Evolutionary conservation across 371 early-diverging fungal species (phyloP).

Genomic region (Rhizopus stolonifer): DNA sequence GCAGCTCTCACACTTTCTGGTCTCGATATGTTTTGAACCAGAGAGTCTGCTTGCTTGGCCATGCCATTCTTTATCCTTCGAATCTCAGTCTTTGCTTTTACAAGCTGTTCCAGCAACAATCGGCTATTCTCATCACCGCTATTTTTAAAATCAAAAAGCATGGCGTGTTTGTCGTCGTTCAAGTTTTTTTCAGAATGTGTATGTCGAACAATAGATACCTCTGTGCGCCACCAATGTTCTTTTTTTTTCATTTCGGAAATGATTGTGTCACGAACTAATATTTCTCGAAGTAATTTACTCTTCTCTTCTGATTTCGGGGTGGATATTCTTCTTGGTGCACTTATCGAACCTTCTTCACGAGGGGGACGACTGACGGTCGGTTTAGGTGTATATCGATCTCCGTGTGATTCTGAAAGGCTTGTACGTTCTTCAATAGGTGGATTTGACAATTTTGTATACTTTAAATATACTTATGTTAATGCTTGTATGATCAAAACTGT

Average conservation of each 20-base stretch:
- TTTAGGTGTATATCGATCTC: neutral
- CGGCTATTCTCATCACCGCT: conserved; percentile 19
- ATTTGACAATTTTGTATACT: too few species aligned
- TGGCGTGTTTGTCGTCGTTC: neutral
- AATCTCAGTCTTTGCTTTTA: conserved; percentile 40
- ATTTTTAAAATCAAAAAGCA: conserved; percentile 6
- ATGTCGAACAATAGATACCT: conserved; percentile 30
- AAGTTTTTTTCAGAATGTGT: neutral
- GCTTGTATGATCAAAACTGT: too few species aligned
- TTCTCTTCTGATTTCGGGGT: conserved; percentile 9
- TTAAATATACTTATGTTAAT: too few species aligned
- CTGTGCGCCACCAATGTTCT: conserved; percentile 46
- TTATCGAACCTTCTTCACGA: conserved; percentile 7
- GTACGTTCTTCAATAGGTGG: too few species aligned
- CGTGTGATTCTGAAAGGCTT: neutral
- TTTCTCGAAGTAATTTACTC: conserved; percentile 18
- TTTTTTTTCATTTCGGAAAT: conserved; percentile 37
- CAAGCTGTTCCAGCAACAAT: conserved; percentile 41
- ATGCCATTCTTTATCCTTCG: conserved; percentile 38
- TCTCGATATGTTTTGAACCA: conserved; percentile 43
- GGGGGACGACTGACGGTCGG: conserved; percentile 13
- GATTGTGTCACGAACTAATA: conserved; percentile 20
- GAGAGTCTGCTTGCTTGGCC: conserved; percentile 49
- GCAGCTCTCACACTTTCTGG: conserved; percentile 48
- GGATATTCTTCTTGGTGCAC: neutral